phyloP scores from a whole-genome alignment of 306 rosid species.

The Albizia julibrissin region DNA sequence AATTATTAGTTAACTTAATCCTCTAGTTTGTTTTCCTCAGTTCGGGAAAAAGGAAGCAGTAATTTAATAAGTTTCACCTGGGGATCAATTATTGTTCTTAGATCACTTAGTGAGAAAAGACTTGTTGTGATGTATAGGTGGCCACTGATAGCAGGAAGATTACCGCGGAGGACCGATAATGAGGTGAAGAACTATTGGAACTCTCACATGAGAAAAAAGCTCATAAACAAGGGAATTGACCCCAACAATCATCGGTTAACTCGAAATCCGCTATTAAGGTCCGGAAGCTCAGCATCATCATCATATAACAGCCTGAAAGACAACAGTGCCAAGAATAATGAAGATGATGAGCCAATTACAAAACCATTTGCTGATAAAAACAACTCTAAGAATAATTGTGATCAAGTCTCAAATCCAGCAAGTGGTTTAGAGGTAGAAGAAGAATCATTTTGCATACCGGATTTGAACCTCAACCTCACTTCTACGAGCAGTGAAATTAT shows the following conservation, averaged over 20 bases:
- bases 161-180: neutral
- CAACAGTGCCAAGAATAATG: neutral
- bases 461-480: conserved; percentile 66
- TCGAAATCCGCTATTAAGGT: conserved; percentile 15
- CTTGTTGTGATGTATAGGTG: neutral
- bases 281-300: conserved; percentile 22
- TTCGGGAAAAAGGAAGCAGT: too few species aligned
- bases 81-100: neutral
- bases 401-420: conserved; percentile 51
- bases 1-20: too few species aligned
- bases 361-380: conserved; percentile 1
- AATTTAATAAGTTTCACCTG: too few species aligned
- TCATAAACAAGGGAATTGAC: conserved; percentile 58
- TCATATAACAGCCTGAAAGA: neutral
- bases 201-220: conserved; percentile 34
- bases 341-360: neutral
- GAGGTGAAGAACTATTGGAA: neutral
- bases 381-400: neutral
- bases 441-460: conserved; percentile 50
- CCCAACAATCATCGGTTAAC: conserved; percentile 55
- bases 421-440: conserved; percentile 45
- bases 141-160: neutral
- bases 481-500: conserved; percentile 14
- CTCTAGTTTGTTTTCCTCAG: too few species aligned
- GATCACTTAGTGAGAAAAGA: neutral